Percentiles rank a stretch among this genome's conserved stretches.
Evolutionary conservation across 345 rosid species (phyloP).

Genomic region (Pugionium cornutum): DNA sequence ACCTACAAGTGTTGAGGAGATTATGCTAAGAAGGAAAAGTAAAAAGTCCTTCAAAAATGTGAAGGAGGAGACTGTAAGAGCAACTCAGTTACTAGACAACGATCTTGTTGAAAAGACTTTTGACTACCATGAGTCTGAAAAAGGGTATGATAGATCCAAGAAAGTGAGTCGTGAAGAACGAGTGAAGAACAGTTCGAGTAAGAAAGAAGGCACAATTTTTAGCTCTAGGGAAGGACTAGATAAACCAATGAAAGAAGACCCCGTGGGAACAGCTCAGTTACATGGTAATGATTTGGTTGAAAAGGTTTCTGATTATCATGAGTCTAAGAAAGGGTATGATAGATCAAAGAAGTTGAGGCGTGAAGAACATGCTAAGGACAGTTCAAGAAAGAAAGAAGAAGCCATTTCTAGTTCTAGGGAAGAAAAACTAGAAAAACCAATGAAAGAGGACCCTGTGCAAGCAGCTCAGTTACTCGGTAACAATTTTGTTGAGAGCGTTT

Average conservation of each 20-base stretch:
- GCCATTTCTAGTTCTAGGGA: slow-evolving; percentile 37
- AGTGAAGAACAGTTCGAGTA: slow-evolving; percentile 40
- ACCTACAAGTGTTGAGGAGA: slow-evolving; percentile 76
- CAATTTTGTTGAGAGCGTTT: no score
- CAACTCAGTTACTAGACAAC: slow-evolving; percentile 29
- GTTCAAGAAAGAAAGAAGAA: slow-evolving; percentile 42
- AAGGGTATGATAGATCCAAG: slow-evolving; percentile 6
- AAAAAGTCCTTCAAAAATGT: slow-evolving; percentile 49
- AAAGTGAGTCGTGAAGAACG: slow-evolving; percentile 39
- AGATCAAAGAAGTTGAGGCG: slow-evolving; percentile 33
- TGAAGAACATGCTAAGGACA: slow-evolving; percentile 45
- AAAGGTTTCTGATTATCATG: slow-evolving; percentile 40
- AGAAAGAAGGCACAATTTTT: slow-evolving; percentile 36
- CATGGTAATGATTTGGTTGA: slow-evolving; percentile 36
- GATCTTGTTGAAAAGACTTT: slow-evolving; percentile 39
- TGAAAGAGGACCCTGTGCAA: slow-evolving; percentile 18
- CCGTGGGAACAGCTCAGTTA: slow-evolving; percentile 31
- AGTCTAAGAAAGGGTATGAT: slow-evolving; percentile 39
- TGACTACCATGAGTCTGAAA: no score
- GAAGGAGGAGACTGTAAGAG: slow-evolving; percentile 37
- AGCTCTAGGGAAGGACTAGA: slow-evolving; percentile 33
- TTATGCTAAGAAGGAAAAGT: slow-evolving; percentile 65
- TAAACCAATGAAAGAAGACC: slow-evolving; percentile 27
- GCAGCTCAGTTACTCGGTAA: no score
- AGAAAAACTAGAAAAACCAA: slow-evolving; percentile 27